These are phyloP conservation scores for Russula compacta DNA, from an alignment of 768 basidiomycete species.

Conservation along the genomic window DNA sequence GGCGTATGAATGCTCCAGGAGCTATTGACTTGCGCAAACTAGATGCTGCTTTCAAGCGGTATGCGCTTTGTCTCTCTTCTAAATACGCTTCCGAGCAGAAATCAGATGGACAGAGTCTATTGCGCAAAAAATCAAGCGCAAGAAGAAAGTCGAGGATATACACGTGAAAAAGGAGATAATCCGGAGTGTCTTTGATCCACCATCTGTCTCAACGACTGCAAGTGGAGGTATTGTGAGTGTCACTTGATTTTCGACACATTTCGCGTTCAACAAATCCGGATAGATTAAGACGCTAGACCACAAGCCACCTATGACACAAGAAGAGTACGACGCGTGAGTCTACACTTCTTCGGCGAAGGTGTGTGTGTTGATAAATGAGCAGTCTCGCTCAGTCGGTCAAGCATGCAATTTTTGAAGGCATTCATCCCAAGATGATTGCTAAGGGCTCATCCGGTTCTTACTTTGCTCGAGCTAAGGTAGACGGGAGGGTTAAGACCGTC, in stretches of 20 bases:
- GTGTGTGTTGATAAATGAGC: slow-evolving; percentile 13
- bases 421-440: slow-evolving; percentile 85
- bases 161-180: slow-evolving; percentile 64
- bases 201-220: slow-evolving; percentile 30
- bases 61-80: slow-evolving; percentile 6
- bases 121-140: slow-evolving; percentile 74
- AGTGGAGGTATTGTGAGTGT: slow-evolving; percentile 33
- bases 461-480: slow-evolving; percentile 78
- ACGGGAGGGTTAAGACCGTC: slow-evolving; percentile 68
- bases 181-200: slow-evolving; percentile 73
- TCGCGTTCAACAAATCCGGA: not conserved
- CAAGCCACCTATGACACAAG: slow-evolving; percentile 63
- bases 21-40: slow-evolving; percentile 73
- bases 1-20: slow-evolving; percentile 39
- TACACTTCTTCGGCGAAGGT: not conserved
- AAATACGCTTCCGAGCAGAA: not conserved
- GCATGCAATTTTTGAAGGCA: slow-evolving; percentile 61
- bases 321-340: slow-evolving; percentile 60
- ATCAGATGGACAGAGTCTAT: slow-evolving; percentile 79
- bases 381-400: slow-evolving; percentile 59
- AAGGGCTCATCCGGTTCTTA: slow-evolving; percentile 90
- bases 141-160: slow-evolving; percentile 53
- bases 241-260: not conserved
- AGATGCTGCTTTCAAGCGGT: slow-evolving; percentile 80
- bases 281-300: slow-evolving; percentile 79